Percentiles rank a stretch among this genome's conserved stretches.
These are phyloP conservation scores for Sporopachydermia lactativora DNA, from an alignment of 805 yeast species.

Conservation along the genomic window DNA sequence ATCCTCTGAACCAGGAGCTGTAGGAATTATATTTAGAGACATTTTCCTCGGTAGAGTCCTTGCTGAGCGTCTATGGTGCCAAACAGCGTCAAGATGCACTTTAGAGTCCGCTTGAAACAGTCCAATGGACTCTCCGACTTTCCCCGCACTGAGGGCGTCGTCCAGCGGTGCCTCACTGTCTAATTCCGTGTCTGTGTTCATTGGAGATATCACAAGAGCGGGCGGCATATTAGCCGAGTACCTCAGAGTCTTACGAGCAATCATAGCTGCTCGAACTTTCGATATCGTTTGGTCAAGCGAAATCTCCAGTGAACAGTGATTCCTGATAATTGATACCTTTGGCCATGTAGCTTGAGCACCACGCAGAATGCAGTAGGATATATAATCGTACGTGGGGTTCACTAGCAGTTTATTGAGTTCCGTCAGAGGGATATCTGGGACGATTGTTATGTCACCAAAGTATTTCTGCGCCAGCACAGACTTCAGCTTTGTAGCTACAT, in stretches of 20 bases:
- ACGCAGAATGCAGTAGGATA: constrained; percentile 53
- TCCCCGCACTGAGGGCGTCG: not conserved
- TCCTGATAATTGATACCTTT: constrained; percentile 66
- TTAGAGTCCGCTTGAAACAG: not conserved
- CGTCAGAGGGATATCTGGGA: constrained; percentile 52
- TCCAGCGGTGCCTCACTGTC: not conserved
- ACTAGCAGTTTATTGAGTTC: constrained; percentile 52
- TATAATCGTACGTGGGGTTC: constrained; percentile 72
- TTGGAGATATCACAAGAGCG: not conserved
- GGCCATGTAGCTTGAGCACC: constrained; percentile 97
- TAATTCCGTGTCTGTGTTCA: not conserved
- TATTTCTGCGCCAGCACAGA: constrained; percentile 77
- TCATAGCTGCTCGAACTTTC: constrained; percentile 45
- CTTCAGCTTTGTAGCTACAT: constrained; percentile 54
- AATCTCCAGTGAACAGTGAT: constrained; percentile 85
- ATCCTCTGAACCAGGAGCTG: not conserved
- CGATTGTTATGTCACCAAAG: constrained; percentile 85
- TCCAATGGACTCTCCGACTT: not conserved
- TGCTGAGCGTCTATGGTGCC: too few species aligned
- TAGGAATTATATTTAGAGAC: not conserved
- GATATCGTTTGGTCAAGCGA: constrained; percentile 71
- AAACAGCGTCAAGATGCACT: not conserved
- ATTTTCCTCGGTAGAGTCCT: too few species aligned
- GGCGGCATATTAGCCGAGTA: not conserved
- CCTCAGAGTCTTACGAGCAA: constrained; percentile 20